A percentile compares a stretch with the other conserved stretches of the same genome.
phyloP scores from a whole-genome alignment of 2,329 filamentous ascomycete genomes.

The Cladobotryum protrusum region DNA sequence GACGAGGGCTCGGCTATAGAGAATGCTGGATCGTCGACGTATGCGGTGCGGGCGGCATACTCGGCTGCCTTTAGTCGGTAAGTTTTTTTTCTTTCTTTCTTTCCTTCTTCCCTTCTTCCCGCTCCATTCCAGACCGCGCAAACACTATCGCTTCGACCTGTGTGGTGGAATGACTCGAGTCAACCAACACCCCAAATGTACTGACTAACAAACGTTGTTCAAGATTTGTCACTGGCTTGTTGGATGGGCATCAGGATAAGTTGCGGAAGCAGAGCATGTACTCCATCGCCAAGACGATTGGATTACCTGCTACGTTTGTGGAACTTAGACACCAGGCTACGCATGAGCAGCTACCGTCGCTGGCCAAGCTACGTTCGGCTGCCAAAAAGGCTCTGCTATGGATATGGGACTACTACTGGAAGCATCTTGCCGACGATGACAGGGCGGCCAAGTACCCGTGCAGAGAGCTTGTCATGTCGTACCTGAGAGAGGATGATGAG shows the following conservation, averaged over 20 bases:
- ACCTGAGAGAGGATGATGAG: conserved; percentile 31
- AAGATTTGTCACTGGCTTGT: conserved; percentile 76
- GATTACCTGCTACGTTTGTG: conserved; percentile 72
- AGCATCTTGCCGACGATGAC: conserved; percentile 33
- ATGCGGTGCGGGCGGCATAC: conserved; percentile 64
- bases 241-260: conserved; percentile 67
- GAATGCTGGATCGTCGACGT: conserved; percentile 39
- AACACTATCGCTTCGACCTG: no score
- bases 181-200: no score
- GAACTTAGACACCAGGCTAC: conserved; percentile 86
- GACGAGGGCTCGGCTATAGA: conserved; percentile 41
- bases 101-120: not conserved
- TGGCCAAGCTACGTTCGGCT: conserved; percentile 65
- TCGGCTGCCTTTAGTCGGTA: conserved; percentile 69
- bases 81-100: conserved; percentile 22
- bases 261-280: conserved; percentile 67
- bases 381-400: conserved; percentile 67
- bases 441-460: conserved; percentile 19
- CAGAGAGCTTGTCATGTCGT: conserved; percentile 31
- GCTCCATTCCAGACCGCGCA: not conserved
- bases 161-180: no score
- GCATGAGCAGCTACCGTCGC: conserved; percentile 76
- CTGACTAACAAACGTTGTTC: no score
- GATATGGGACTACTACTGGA: conserved; percentile 91
- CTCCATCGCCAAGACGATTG: conserved; percentile 60